These are phyloP conservation scores for Boletus smithii DNA, from an alignment of 1,284 basidiomycete genomes.

Conservation along the genomic window DNA sequence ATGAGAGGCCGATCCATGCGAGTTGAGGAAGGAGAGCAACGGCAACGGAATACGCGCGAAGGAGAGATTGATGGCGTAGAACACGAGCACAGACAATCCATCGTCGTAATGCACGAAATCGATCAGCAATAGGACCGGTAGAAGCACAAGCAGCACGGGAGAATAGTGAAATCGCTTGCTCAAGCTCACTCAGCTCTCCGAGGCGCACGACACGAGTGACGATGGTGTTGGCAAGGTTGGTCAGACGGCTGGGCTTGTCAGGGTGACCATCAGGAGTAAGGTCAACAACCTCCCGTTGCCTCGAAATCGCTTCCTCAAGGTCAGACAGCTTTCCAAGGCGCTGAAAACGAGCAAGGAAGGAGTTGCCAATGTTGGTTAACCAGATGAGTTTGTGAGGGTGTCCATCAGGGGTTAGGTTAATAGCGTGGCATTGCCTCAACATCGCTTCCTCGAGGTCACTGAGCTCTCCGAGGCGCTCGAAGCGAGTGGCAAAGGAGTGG, in stretches of 20 bases:
- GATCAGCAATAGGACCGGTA: background rate
- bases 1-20: background rate
- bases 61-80: background rate
- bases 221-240: too few species aligned
- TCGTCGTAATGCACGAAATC: background rate
- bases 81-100: background rate
- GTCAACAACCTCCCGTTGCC: too few species aligned
- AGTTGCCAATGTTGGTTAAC: too few species aligned
- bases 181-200: background rate
- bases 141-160: background rate
- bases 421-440: background rate
- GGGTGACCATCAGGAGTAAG: too few species aligned
- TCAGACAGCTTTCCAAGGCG: background rate
- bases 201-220: too few species aligned
- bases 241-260: too few species aligned
- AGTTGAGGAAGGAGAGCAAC: constrained; percentile 5
- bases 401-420: background rate
- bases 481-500: background rate
- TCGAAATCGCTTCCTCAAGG: background rate
- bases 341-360: background rate
- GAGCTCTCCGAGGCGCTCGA: too few species aligned
- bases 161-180: background rate
- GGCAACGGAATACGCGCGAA: background rate
- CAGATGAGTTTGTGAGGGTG: background rate
- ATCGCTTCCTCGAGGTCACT: background rate